A percentile compares a stretch with the other conserved stretches of the same genome.
Evolutionary conservation across 371 early-diverging fungal genomes (phyloP).

Genomic region (Gilbertella persicaria): DNA sequence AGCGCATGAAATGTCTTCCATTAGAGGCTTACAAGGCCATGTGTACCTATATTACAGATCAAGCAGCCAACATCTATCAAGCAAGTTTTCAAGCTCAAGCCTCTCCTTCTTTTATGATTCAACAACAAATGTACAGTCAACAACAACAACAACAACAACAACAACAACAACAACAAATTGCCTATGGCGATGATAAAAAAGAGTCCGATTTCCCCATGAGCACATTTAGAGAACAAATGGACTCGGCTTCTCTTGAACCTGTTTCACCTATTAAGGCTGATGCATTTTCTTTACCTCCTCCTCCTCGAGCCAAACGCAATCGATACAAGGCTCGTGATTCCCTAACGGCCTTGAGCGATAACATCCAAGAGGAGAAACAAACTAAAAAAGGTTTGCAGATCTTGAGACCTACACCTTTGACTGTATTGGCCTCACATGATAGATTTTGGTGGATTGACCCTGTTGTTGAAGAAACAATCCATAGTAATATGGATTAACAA

Average conservation of each 20-base stretch:
- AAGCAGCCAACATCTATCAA: constrained; percentile 30
- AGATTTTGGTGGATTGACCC: constrained; percentile 40
- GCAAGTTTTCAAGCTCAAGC: not conserved
- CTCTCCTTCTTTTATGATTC: constrained; percentile 14
- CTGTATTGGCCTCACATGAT: constrained; percentile 29
- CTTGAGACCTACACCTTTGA: constrained; percentile 16
- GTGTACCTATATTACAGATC: constrained; percentile 31
- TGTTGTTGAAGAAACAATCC: constrained; percentile 30
- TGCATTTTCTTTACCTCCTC: constrained; percentile 27
- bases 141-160: constrained; percentile 7
- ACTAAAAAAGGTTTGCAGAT: not conserved
- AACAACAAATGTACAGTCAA: constrained; percentile 27
- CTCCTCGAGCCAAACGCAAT: constrained; percentile 30
- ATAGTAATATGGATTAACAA: constrained; percentile 3
- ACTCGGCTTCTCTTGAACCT: not conserved
- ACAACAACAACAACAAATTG: too few relatives aligned
- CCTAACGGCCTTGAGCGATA: not conserved
- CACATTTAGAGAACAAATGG: not conserved
- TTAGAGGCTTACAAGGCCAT: constrained; percentile 27
- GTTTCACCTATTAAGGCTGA: not conserved
- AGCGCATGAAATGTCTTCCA: constrained; percentile 38
- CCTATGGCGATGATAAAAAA: not conserved
- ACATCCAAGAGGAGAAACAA: not conserved
- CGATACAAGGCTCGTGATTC: constrained; percentile 8
- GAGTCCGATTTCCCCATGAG: not conserved